Percentiles rank a stretch among this genome's conserved stretches.
These are phyloP conservation scores for Fusarium piperis DNA, from an alignment of 2,329 filamentous ascomycete species.

Conservation along the genomic window DNA sequence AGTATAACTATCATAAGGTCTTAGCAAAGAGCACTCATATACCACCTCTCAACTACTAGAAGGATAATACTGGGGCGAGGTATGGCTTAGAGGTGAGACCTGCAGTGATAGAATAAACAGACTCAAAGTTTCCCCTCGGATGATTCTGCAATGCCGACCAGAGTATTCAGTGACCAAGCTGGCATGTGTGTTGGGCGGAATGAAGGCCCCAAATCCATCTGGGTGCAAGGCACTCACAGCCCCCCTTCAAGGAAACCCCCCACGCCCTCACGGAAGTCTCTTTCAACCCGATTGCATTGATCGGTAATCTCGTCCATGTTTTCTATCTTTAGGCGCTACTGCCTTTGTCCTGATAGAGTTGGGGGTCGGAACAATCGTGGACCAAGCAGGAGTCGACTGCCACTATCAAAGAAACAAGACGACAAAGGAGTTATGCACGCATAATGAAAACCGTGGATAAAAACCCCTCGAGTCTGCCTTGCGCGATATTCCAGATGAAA, in stretches of 20 bases:
- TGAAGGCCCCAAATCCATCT: not conserved
- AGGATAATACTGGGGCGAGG: too few relatives aligned
- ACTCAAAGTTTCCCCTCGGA: too few relatives aligned
- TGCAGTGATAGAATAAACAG: not conserved
- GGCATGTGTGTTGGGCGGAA: not conserved
- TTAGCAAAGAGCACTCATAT: too few relatives aligned
- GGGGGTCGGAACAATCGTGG: not conserved
- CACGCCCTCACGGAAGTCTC: not conserved
- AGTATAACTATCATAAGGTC: too few relatives aligned
- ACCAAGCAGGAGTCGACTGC: not conserved
- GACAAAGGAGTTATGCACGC: not conserved
- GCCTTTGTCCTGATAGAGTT: not conserved
- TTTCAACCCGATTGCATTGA: not conserved
- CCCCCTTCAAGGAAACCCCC: not conserved
- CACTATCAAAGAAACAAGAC: not conserved
- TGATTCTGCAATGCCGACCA: not conserved
- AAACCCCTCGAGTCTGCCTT: not conserved
- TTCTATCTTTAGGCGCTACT: not conserved
- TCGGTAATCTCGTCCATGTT: accelerated
- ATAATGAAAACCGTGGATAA: not conserved
- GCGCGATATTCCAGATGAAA: not conserved
- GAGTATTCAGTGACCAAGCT: not conserved
- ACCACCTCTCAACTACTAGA: too few relatives aligned
- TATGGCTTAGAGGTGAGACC: too few relatives aligned
- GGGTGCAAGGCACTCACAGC: not conserved